These are phyloP conservation scores for Colletotrichum kahawae DNA, from an alignment of 2,329 filamentous ascomycete species.

Conservation along the genomic window DNA sequence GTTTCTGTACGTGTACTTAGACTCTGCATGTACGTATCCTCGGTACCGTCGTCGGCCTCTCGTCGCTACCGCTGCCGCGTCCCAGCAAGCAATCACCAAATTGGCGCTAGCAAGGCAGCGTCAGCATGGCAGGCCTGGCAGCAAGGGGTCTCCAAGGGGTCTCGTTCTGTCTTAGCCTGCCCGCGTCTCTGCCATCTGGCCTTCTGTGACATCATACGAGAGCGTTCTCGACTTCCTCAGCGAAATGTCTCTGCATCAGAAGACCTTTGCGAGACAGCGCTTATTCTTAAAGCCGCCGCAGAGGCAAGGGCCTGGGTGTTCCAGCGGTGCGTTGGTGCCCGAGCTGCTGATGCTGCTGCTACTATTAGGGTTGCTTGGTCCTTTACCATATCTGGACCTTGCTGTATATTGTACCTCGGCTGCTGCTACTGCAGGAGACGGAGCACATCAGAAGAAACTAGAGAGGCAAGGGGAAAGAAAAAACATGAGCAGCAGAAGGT, in stretches of 20 bases:
- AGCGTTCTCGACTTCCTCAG: not conserved
- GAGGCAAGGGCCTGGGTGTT: not conserved
- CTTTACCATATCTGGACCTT: too few relatives aligned
- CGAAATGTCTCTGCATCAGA: not conserved
- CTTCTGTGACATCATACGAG: conserved; percentile 13
- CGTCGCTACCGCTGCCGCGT: not conserved
- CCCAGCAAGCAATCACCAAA: not conserved
- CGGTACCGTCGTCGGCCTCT: not conserved
- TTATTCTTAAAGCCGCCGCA: not conserved
- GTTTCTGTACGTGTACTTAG: not conserved
- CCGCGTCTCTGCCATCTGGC: not conserved
- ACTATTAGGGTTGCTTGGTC: too few relatives aligned
- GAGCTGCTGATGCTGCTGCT: not conserved
- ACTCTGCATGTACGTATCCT: not conserved
- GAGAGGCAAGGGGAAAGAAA: not conserved
- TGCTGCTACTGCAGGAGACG: not conserved
- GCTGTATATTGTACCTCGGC: too few relatives aligned
- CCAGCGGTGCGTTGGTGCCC: not conserved
- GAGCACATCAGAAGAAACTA: not conserved
- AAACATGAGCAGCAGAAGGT: not conserved
- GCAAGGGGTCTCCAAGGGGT: conserved; percentile 16
- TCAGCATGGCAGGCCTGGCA: not conserved
- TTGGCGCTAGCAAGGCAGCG: not conserved
- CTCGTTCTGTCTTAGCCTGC: conserved; percentile 8
- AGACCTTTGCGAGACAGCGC: not conserved